Conservation (phyloP, 345 rosid genomes). For the Schrenkiella parvula region DNA sequence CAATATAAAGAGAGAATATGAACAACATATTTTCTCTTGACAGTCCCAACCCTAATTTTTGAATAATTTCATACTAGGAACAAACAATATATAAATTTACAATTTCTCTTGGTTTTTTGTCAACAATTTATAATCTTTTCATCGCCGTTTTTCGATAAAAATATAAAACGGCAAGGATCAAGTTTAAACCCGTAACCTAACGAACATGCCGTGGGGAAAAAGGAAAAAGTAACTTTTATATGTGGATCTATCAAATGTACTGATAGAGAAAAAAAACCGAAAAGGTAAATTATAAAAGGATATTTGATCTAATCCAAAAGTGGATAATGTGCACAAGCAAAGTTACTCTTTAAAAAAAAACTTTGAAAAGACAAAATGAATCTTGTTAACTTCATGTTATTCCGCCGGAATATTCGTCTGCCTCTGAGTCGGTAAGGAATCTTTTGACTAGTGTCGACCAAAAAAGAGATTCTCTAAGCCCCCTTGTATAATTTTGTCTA, state of each 20-base stretch:
- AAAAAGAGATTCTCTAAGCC: too few species aligned
- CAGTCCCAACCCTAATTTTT: background rate
- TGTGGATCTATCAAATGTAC: conserved; percentile 2
- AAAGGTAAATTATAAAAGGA: conserved; percentile 9
- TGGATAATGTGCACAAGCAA: conserved; percentile 10
- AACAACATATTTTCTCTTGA: background rate
- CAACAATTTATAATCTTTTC: background rate
- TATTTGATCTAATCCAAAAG: conserved; percentile 12
- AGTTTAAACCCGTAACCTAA: background rate
- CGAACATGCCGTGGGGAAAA: conserved; percentile 14
- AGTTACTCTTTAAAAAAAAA: background rate
- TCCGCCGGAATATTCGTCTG: conserved; percentile 1
- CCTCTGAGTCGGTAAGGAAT: background rate
- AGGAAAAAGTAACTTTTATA: background rate
- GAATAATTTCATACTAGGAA: background rate
- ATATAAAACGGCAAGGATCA: background rate
- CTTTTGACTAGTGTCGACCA: too few species aligned
- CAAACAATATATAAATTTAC: too few species aligned
- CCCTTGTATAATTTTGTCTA: too few species aligned
- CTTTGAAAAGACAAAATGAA: conserved; percentile 8
- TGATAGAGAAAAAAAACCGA: conserved; percentile 1
- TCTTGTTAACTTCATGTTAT: conserved; percentile 15
- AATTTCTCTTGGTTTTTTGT: too few species aligned
- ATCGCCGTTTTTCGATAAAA: background rate
- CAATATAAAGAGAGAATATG: background rate